A percentile compares a stretch with the other conserved stretches of the same genome.
Conservation (phyloP, 129 eudicot genomes). For the Rutidosis leptorrhynchoides region DNA sequence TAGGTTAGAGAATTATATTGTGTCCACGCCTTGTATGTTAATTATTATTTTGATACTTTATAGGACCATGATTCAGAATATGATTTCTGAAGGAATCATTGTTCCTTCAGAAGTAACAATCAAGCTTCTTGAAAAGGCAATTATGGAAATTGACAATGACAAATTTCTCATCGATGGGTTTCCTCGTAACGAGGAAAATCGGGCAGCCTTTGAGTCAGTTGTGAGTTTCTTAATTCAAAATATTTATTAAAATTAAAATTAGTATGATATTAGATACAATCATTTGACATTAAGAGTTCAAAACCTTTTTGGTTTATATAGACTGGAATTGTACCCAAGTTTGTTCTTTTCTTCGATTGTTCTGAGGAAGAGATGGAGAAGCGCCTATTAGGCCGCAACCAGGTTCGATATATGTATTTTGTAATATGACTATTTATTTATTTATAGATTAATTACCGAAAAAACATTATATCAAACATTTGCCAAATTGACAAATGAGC, state of each 20-base stretch:
- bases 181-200: constrained; percentile 98
- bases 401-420: constrained; percentile 58
- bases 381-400: constrained; percentile 85
- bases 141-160: constrained; percentile 70
- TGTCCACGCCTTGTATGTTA: no score
- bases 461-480: background rate
- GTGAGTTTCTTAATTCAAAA: constrained; percentile 46
- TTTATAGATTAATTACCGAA: no score
- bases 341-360: constrained; percentile 86
- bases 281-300: background rate
- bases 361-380: constrained; percentile 95
- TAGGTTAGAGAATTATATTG: background rate
- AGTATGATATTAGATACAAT: background rate
- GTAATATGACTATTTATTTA: no score
- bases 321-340: constrained; percentile 90
- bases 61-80: constrained; percentile 91
- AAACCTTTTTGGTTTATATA: constrained; percentile 26
- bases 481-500: background rate
- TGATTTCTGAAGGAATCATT: constrained; percentile 92
- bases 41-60: constrained; percentile 16
- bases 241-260: background rate
- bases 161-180: constrained; percentile 92
- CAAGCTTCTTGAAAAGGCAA: constrained; percentile 90
- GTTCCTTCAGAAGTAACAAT: constrained; percentile 98
- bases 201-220: constrained; percentile 81